Evolutionary conservation across 768 basidiomycete genomes (phyloP).

Genomic region (Tricholoma sp.): DNA sequence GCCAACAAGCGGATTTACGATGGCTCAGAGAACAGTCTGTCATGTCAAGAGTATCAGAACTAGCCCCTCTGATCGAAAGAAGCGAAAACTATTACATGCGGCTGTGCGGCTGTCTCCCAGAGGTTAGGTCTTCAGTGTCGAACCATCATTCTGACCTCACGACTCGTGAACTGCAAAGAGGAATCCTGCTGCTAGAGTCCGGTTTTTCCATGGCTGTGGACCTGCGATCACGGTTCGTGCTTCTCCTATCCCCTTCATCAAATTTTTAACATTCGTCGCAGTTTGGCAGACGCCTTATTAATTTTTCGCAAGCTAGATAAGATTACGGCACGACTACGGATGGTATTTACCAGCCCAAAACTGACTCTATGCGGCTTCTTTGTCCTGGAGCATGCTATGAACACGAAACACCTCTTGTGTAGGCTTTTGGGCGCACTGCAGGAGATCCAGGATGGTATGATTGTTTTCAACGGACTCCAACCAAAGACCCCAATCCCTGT

Average conservation of each 20-base stretch:
- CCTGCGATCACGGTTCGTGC: slow-evolving; percentile 57
- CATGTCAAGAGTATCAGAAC: slow-evolving; percentile 19
- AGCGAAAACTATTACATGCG: slow-evolving; percentile 62
- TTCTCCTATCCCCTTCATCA: not conserved
- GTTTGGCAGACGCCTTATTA: slow-evolving; percentile 23
- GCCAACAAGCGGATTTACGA: slow-evolving; percentile 43
- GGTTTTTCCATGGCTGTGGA: slow-evolving; percentile 64
- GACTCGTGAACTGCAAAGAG: slow-evolving; percentile 84
- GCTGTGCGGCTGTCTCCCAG: slow-evolving; percentile 59
- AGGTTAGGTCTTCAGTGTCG: slow-evolving; percentile 54
- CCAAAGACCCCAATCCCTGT: slow-evolving; percentile 16
- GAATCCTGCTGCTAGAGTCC: slow-evolving; percentile 74
- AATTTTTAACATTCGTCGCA: slow-evolving; percentile 12
- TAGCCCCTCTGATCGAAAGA: slow-evolving; percentile 28
- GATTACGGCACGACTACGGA: slow-evolving; percentile 21
- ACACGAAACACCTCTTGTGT: slow-evolving; percentile 23
- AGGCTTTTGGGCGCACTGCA: slow-evolving; percentile 29
- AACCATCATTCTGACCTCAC: slow-evolving; percentile 78
- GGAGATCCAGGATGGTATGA: slow-evolving; percentile 31
- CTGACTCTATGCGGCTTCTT: slow-evolving; percentile 7
- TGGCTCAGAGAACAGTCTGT: slow-evolving; percentile 67
- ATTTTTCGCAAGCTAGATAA: slow-evolving; percentile 19
- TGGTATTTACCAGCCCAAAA: slow-evolving; percentile 13
- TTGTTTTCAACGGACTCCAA: slow-evolving; percentile 27
- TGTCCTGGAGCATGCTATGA: slow-evolving; percentile 11